Evolutionary conservation across 2,329 filamentous ascomycete genomes (phyloP), one percentile per base, ranked within the genome.

Genomic region (Cytospora leucostoma): DNA sequence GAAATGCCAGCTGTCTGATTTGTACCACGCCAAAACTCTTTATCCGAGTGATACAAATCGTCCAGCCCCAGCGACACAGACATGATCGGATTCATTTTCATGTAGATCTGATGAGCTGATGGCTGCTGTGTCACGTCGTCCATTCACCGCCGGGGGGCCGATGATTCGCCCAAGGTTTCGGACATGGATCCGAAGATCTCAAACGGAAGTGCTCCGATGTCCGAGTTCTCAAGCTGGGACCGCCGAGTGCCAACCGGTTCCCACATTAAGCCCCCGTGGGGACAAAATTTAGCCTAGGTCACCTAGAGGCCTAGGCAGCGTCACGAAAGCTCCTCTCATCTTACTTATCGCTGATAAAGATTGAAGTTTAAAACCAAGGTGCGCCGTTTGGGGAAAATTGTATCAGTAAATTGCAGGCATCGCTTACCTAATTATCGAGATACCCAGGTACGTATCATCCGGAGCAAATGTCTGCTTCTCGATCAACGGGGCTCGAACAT

Each of bases 1-100:
- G 51, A 61, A n/a, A 49, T 49, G 13, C 32, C 51, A 54, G 58
- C 51, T 44, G 47, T 38, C 15, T 44, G 10, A 53, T 35, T 12
- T 59, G 50, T 54, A 4, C 44, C 17, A 11, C 19, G 8, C n/a
- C 44, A 47, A 11, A 47, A 21, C n/a, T 47, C 21, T 47, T 47
- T 4, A 19, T 8, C 44, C 8, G n/a, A 21, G 44, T 19, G 44
- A 47, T 19, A 47, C 44, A 21, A n/a, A 47, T 47, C 44, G 44
- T 27, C n/a, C 44, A 47, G 17, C n/a, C 44, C 7, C 7, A 19
- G 44, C 44, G n/a, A 47, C 44, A 47, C 44, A 47, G 12, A 47
- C 8, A 47, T 19, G n/a, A n/a, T 21, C 17, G n/a, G 21, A 10
- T 21, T 47, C 44, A 7, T 21, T 17, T 17, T 21, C 17, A 3